Base-by-base conservation (phyloP, 768 basidiomycete genomes). In the Rhodosporidiobolus sp. region DNA sequence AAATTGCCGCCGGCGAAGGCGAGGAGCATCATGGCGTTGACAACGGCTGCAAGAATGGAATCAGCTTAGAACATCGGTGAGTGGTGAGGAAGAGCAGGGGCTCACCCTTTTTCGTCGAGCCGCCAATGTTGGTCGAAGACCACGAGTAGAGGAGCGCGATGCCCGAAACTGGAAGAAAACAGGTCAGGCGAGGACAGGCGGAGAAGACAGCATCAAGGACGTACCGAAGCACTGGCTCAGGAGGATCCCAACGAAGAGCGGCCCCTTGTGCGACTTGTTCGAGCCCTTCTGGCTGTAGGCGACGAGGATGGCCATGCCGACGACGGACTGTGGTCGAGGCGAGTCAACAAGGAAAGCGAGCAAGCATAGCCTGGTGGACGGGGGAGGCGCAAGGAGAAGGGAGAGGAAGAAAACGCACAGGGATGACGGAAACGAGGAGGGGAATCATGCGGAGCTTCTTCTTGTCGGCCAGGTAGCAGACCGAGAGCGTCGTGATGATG, bases 91-190 rank as follows among this genome's bases (percentile, higher is more conserved):
- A 50, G 45, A 53, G 46, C 22, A 58, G 19, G n/a, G 35, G 43
- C 59, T 20, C 46, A 34, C 46, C 54, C 81, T 88, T 89, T 82
- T 89, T 88, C 12, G 87, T 88, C 64, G 87, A 86, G 0, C 87
- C 87, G 48, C 84, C 84, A 1, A 86, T 88, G 78, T 88, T 88
- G 65, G 85, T 43, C 38, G 38, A 43, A 43, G 8, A 87, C 75
- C 87, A 89, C 0, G 87, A 86, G 69, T 88, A 88, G 14, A 89
- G 83, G 0, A 85, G 83, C 0, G 87, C 85, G 28, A 89, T 78
- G 0, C 86, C 85, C 65, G 50, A 86, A 14, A 87, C n/a, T n/a
- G n/a, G n/a, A n/a, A n/a, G n/a, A n/a, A n/a, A n/a, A n/a, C n/a
- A n/a, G n/a, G n/a, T n/a, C n/a, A n/a, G n/a, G n/a, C n/a, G n/a